Base-by-base conservation (phyloP, 805 yeast species). In the Wickerhamomyces chambardii region DNA sequence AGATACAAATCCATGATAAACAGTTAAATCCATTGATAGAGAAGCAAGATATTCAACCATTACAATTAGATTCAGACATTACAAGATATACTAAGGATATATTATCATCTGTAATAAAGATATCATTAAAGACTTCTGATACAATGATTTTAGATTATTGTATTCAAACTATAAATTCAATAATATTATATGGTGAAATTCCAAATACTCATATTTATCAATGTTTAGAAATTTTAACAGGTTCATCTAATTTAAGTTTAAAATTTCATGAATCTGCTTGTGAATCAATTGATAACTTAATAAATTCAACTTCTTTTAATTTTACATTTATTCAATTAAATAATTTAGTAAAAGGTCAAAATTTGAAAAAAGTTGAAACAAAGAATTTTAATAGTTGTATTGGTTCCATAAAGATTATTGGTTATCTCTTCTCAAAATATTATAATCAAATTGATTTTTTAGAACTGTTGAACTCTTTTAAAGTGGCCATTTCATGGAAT, bases 161-260 rank as follows among this genome's bases (percentile, higher is more conserved):
- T 27, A 48, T 73, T 9, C 56, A 53, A 4, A 39, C 71, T n/a
- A 42, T 77, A 8, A 64, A 66, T 30, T 54, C 71, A 0, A 54
- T 68, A 5, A 56, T 70, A 31, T 49, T 63, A 2, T 70, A 60
- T 42, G 77, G 78, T 1, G 46, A 54, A 19, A 44, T 77, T 3
- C 81, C 82, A 0, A 38, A 53, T 7, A 41, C 53, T 2, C 49
- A 51, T n/a, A 51, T 70, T 18, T 53, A 47, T 16, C 53, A 55
- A 6, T 53, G 64, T 1, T 48, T 75, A 4, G 63, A 61, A 35
- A 60, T 73, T 12, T 45, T 77, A 7, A 67, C 79, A 40, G 70
- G 70, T 2, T 55, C 68, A 2, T 51, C 62, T 22, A 52, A 61
- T 1, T 43, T 63, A 22, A 61, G 64, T 15, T 53, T 61, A 8